Conservation (phyloP, 2,329 filamentous ascomycete genomes). For the Ascochyta koolunga region DNA sequence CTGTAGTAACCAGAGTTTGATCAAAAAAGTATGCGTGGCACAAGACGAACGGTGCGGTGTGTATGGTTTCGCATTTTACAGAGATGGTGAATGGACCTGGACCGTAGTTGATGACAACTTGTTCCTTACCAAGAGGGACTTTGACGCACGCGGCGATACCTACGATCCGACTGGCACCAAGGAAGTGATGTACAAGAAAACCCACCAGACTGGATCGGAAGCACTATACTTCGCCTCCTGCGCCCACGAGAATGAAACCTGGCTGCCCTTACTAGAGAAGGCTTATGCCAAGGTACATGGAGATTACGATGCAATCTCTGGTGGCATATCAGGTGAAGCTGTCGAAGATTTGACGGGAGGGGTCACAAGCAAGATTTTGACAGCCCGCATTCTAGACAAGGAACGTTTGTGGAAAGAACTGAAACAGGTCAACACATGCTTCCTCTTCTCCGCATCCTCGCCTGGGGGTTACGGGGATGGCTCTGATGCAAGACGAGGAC, state of each 20-base stretch:
- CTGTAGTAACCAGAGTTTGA: constrained; percentile 71
- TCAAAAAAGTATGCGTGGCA: constrained; percentile 75
- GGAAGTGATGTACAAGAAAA: constrained; percentile 68
- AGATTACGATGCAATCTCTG: constrained; percentile 75
- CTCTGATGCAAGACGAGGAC: constrained; percentile 58
- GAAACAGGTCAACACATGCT: constrained; percentile 74
- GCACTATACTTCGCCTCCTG: constrained; percentile 80
- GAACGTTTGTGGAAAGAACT: constrained; percentile 86
- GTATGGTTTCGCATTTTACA: constrained; percentile 84
- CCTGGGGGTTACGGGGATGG: constrained; percentile 65
- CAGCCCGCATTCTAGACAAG: constrained; percentile 74
- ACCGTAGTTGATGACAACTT: constrained; percentile 91
- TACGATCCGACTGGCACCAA: constrained; percentile 64
- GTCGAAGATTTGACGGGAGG: constrained; percentile 69
- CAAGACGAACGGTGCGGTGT: constrained; percentile 76
- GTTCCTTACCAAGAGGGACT: constrained; percentile 77
- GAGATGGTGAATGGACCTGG: constrained; percentile 73
- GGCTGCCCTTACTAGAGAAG: constrained; percentile 80
- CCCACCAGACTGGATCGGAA: constrained; percentile 74
- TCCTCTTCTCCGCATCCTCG: constrained; percentile 69
- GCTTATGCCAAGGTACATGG: constrained; percentile 85
- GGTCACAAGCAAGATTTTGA: constrained; percentile 70
- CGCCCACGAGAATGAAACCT: constrained; percentile 77
- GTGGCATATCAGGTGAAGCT: constrained; percentile 64
- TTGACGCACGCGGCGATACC: constrained; percentile 73